These are phyloP conservation scores for Colletotrichum somersetense DNA, from an alignment of 2,329 filamentous ascomycete species.

Conservation along the genomic window DNA sequence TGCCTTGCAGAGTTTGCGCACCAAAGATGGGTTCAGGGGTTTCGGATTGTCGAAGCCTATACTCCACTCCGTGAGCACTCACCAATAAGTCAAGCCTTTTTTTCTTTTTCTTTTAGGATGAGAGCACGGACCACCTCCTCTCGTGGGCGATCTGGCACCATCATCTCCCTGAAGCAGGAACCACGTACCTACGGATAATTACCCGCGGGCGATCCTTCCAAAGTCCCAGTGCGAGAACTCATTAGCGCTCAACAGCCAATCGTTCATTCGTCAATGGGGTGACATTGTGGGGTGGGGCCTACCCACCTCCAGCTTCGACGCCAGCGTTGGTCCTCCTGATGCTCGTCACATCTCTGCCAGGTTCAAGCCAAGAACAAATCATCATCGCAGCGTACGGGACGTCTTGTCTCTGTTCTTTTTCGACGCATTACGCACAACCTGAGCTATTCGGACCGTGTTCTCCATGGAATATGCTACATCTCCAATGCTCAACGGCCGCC, in stretches of 20 bases:
- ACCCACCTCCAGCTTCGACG: background rate
- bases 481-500: conserved; percentile 15
- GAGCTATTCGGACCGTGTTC: background rate
- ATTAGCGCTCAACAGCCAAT: background rate
- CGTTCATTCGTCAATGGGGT: conserved; percentile 1
- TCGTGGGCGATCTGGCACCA: background rate
- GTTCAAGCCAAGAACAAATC: background rate
- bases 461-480: conserved; percentile 38
- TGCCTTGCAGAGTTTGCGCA: background rate
- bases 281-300: background rate
- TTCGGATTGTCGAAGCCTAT: background rate
- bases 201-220: background rate
- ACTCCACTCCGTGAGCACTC: no score
- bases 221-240: background rate
- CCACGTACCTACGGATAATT: background rate
- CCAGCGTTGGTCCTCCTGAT: background rate
- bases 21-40: background rate
- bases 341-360: background rate
- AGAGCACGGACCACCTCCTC: background rate
- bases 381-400: background rate
- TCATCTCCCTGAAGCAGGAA: background rate
- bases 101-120: no score
- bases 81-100: background rate
- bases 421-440: background rate
- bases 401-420: no score